Base-by-base conservation (phyloP, 306 rosid genomes). In the Heteromeles arbutifolia region DNA sequence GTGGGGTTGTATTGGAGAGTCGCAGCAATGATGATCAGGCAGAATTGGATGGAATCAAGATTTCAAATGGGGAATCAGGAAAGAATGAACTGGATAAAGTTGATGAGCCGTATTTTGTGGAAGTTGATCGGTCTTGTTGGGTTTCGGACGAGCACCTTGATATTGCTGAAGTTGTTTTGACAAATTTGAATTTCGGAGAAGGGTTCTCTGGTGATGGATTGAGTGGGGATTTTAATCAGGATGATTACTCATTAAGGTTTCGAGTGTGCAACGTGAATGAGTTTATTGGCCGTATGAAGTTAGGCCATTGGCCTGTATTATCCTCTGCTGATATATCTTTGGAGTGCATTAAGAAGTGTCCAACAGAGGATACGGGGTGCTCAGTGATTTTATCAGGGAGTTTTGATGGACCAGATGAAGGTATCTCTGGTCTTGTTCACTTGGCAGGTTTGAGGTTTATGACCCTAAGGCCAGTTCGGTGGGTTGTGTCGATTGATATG, bases 361-460 rank as follows among this genome's bases (percentile, higher is more conserved):
- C 77, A 3, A 50, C 44, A 57, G 87, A 84, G n/a, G 70, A 78
- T 48, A 28, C n/a, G 24, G 86, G 80, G 22, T 80, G 79, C 76
- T 82, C 89, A 2, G 93, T 92, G 78, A 58, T 92, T 77, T 81
- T 90, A 66, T 90, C 96, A 24, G 99, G 97, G 75, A 64, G 74
- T 78, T 90, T 92, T 83, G 97, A 92, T 81, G 97, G 97, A 72
- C 91, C 96, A 10, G 90, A 92, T 74, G 97, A 90, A 82, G 91
- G 97, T 77, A 78, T 90, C 65, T 82, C 97, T 61, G 91, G 93
- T 80, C 97, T 95, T 67, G 78, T 85, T 82, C 98, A 95, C 81
- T 84, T 95, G 85, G 83, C 75, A 65, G 90, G 87, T 88, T 79
- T 95, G 90, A 92, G 92, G 79, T 86, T 84, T 82, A 25, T 92